Conservation (phyloP, 805 yeast genomes). For the Myxozyma mucilagina region DNA sequence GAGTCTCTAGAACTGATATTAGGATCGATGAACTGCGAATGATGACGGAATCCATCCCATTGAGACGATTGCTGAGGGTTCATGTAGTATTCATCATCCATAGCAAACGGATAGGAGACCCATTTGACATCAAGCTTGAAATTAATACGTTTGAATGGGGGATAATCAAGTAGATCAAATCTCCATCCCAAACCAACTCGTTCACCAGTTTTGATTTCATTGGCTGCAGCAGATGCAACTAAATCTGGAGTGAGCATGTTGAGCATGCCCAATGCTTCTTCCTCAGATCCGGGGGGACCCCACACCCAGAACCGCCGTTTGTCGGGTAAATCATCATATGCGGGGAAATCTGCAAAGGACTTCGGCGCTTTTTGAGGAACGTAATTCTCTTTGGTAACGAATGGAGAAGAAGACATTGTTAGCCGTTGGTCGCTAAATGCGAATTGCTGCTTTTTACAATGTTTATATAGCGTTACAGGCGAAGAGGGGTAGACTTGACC, state of each 20-base stretch:
- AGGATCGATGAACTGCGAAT: slow-evolving; percentile 33
- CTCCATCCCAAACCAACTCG: slow-evolving; percentile 34
- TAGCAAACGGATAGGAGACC: slow-evolving; percentile 17
- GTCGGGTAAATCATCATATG: slow-evolving; percentile 33
- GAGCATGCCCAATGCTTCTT: slow-evolving; percentile 37
- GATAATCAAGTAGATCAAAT: slow-evolving; percentile 31
- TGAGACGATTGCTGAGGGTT: slow-evolving; percentile 41
- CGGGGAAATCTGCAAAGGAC: slow-evolving; percentile 31
- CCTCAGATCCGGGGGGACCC: slow-evolving; percentile 37
- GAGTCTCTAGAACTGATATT: slow-evolving; percentile 10
- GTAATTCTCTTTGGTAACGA: slow-evolving; percentile 11
- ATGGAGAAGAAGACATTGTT: background rate
- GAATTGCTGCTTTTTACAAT: background rate
- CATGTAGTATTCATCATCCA: slow-evolving; percentile 38
- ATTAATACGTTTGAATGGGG: slow-evolving; percentile 29
- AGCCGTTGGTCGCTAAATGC: background rate
- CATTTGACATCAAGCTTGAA: slow-evolving; percentile 15
- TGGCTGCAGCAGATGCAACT: slow-evolving; percentile 31
- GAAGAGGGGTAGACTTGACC: background rate
- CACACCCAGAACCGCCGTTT: slow-evolving; percentile 37
- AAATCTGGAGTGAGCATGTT: slow-evolving; percentile 34
- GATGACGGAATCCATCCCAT: slow-evolving; percentile 42
- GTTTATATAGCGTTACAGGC: background rate
- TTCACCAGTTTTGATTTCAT: slow-evolving; percentile 34
- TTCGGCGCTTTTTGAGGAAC: slow-evolving; percentile 13